Evolutionary conservation across 192 early-diverging fungal species (phyloP).

Genomic region (Kappamyces sp.): DNA sequence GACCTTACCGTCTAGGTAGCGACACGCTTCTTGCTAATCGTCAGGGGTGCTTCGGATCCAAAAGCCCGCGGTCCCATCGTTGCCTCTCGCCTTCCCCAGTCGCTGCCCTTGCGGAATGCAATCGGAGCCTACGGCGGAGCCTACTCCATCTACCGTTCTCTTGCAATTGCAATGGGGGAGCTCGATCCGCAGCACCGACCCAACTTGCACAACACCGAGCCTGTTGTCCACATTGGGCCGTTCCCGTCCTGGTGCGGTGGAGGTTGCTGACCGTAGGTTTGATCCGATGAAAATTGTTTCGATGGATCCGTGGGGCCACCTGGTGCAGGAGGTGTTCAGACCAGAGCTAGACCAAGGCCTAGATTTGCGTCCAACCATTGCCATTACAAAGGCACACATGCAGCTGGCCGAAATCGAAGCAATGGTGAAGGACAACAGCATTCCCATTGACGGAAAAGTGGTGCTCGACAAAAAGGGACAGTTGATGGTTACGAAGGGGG

Average conservation of each 20-base stretch:
- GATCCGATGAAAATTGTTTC: slow-evolving; percentile 88
- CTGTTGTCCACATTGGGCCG: slow-evolving; percentile 75
- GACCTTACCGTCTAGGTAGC: background rate
- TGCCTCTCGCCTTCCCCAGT: slow-evolving; percentile 67
- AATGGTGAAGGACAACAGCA: slow-evolving; percentile 49
- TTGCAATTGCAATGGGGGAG: slow-evolving; percentile 87
- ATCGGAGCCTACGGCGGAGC: slow-evolving; percentile 90
- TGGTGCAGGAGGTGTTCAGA: slow-evolving; percentile 57
- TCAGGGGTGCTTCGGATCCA: slow-evolving; percentile 55
- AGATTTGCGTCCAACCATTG: slow-evolving; percentile 86
- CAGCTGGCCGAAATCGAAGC: slow-evolving; percentile 84
- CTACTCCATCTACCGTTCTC: slow-evolving; percentile 84
- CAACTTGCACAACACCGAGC: slow-evolving; percentile 82
- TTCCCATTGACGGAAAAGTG: slow-evolving; percentile 77
- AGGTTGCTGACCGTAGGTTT: slow-evolving; percentile 9
- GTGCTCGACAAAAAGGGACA: slow-evolving; percentile 74
- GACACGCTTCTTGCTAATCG: background rate
- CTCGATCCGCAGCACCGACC: slow-evolving; percentile 78
- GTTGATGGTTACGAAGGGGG: slow-evolving; percentile 78
- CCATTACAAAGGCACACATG: slow-evolving; percentile 94
- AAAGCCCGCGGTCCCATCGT: slow-evolving; percentile 80
- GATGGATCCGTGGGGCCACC: slow-evolving; percentile 88
- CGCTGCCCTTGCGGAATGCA: slow-evolving; percentile 84
- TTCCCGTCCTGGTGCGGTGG: slow-evolving; percentile 60
- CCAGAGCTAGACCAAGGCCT: slow-evolving; percentile 60